phyloP scores from a whole-genome alignment of 306 rosid genomes.

The Mucuna pruriens region DNA sequence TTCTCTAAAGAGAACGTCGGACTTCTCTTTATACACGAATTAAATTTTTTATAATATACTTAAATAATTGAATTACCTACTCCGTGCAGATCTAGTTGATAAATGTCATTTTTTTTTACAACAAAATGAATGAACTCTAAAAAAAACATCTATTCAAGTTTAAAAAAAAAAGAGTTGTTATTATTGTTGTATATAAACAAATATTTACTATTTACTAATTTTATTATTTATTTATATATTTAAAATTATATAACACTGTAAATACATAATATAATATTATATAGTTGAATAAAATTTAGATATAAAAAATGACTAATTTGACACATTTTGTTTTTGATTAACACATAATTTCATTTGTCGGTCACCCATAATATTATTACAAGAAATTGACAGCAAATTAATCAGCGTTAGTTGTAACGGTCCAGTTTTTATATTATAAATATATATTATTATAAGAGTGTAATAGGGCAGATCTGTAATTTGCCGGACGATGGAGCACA shows the following conservation, averaged over 20 bases:
- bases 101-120: too few relatives aligned
- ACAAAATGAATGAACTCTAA: too few relatives aligned
- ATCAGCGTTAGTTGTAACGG: constrained; percentile 20
- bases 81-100: too few relatives aligned
- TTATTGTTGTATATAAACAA: background rate
- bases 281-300: background rate
- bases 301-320: too few relatives aligned
- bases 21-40: too few relatives aligned
- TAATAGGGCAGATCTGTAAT: constrained; percentile 27
- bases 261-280: background rate
- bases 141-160: too few relatives aligned
- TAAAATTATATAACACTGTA: background rate
- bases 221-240: background rate
- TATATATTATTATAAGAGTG: background rate
- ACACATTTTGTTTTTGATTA: too few relatives aligned
- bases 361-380: background rate
- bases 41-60: too few relatives aligned
- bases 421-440: background rate
- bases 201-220: background rate
- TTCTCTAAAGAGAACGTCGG: too few relatives aligned
- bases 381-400: background rate
- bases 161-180: background rate
- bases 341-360: background rate
- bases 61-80: too few relatives aligned
- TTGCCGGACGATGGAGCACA: background rate